These are phyloP conservation scores for Pyrenophora tritici-repentis DNA, from an alignment of 2,329 filamentous ascomycete species.

Conservation along the genomic window DNA sequence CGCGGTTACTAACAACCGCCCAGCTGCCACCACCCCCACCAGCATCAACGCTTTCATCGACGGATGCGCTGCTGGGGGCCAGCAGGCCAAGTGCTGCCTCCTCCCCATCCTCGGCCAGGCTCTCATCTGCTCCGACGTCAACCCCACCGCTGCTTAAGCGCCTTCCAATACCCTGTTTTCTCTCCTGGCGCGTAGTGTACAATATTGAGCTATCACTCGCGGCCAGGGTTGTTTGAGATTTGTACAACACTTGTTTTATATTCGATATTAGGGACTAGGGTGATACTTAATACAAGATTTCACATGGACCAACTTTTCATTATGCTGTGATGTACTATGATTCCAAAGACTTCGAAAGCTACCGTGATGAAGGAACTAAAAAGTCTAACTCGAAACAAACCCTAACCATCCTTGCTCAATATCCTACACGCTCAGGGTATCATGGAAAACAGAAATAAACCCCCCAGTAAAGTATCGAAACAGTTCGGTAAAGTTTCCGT, in stretches of 20 bases:
- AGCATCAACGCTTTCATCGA: constrained; percentile 52
- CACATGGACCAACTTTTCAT: background rate
- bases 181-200: background rate
- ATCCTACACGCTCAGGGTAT: background rate
- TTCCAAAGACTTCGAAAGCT: no score
- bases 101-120: constrained; percentile 56
- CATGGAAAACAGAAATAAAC: background rate
- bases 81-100: constrained; percentile 63
- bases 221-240: background rate
- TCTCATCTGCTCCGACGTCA: constrained; percentile 46
- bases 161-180: background rate
- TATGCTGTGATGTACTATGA: background rate
- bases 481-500: no score
- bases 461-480: no score
- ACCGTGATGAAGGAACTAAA: no score
- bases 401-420: no score
- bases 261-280: background rate
- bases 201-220: background rate
- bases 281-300: constrained; percentile 4
- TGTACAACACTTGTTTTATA: constrained; percentile 5
- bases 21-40: constrained; percentile 46
- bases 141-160: constrained; percentile 24
- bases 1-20: constrained; percentile 18
- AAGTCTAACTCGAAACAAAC: no score
- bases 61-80: constrained; percentile 56